phyloP scores from a whole-genome alignment of 2,329 filamentous ascomycete genomes.

The Delphinella strobiligena region DNA sequence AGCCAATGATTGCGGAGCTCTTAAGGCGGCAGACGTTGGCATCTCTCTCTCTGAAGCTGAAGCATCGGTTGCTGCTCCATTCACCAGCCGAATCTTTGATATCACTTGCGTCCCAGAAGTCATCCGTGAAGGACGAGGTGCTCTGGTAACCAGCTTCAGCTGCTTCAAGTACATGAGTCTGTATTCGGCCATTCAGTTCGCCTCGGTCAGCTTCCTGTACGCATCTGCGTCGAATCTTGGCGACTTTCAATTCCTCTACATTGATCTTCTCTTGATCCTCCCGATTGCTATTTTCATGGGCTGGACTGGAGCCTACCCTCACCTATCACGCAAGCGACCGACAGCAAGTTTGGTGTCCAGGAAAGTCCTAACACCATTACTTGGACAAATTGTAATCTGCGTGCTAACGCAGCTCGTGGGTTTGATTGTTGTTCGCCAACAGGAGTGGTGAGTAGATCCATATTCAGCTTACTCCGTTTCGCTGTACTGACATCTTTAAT shows the following conservation, averaged over 20 bases:
- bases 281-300: slow-evolving; percentile 99
- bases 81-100: slow-evolving; percentile 90
- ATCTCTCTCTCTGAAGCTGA: slow-evolving; percentile 96
- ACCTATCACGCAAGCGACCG: slow-evolving; percentile 70
- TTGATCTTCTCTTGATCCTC: slow-evolving; percentile 82
- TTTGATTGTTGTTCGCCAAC: slow-evolving; percentile 62
- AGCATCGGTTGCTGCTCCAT: slow-evolving; percentile 94
- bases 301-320: slow-evolving; percentile 76
- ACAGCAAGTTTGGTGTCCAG: slow-evolving; percentile 85
- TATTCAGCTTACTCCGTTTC: not conserved
- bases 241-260: slow-evolving; percentile 96
- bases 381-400: slow-evolving; percentile 79
- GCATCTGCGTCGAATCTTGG: slow-evolving; percentile 86
- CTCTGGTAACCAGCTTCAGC: slow-evolving; percentile 95
- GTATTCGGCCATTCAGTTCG: slow-evolving; percentile 99
- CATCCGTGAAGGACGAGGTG: slow-evolving; percentile 84
- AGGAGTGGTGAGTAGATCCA: slow-evolving; percentile 55
- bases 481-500: not conserved
- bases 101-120: slow-evolving; percentile 91
- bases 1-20: slow-evolving; percentile 90
- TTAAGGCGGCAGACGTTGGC: slow-evolving; percentile 94
- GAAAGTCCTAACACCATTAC: slow-evolving; percentile 78
- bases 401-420: slow-evolving; percentile 63
- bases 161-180: slow-evolving; percentile 99
- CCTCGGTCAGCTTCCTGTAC: slow-evolving; percentile 91